A percentile compares a stretch with the other conserved stretches of the same genome.
Conservation (phyloP, 2,329 filamentous ascomycete genomes). For the Macroventuria anomochaeta region DNA sequence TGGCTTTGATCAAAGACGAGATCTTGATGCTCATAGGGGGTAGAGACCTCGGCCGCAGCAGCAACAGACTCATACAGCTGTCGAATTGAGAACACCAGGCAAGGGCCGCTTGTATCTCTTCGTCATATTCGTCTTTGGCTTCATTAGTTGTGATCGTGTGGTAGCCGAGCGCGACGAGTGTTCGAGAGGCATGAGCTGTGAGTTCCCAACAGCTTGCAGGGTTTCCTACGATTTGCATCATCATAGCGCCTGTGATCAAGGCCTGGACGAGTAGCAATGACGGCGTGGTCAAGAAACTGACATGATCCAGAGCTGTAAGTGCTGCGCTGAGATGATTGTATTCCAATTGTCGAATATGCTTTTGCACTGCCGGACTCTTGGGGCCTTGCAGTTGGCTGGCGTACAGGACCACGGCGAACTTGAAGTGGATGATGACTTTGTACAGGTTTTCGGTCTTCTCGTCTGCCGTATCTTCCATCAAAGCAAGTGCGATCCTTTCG, state of each 20-base stretch:
- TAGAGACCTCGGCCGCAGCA: constrained; percentile 40
- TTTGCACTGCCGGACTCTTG: constrained; percentile 31
- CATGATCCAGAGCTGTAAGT: constrained; percentile 37
- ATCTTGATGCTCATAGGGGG: constrained; percentile 35
- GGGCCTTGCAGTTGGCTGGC: constrained; percentile 32
- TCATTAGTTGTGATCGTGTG: constrained; percentile 28
- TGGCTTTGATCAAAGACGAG: constrained; percentile 31
- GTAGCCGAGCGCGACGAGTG: constrained; percentile 41
- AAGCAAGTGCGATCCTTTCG: constrained; percentile 37
- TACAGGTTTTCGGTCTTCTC: constrained; percentile 39
- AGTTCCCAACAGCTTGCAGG: constrained; percentile 42
- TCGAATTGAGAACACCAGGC: constrained; percentile 44
- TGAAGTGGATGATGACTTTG: constrained; percentile 43
- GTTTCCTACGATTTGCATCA: constrained; percentile 46
- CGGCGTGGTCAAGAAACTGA: constrained; percentile 38
- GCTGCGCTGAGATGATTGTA: constrained; percentile 39
- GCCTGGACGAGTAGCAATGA: constrained; percentile 40
- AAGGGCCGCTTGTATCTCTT: constrained; percentile 37
- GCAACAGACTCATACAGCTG: constrained; percentile 38
- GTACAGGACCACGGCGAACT: constrained; percentile 36
- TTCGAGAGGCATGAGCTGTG: constrained; percentile 40
- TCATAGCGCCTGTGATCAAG: constrained; percentile 40
- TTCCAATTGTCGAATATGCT: constrained; percentile 36
- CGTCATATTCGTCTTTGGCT: constrained; percentile 28
- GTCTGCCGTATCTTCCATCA: constrained; percentile 39